These are phyloP conservation scores for Exophiala viscosa DNA, from an alignment of 2,329 filamentous ascomycete genomes.

Conservation along the genomic window DNA sequence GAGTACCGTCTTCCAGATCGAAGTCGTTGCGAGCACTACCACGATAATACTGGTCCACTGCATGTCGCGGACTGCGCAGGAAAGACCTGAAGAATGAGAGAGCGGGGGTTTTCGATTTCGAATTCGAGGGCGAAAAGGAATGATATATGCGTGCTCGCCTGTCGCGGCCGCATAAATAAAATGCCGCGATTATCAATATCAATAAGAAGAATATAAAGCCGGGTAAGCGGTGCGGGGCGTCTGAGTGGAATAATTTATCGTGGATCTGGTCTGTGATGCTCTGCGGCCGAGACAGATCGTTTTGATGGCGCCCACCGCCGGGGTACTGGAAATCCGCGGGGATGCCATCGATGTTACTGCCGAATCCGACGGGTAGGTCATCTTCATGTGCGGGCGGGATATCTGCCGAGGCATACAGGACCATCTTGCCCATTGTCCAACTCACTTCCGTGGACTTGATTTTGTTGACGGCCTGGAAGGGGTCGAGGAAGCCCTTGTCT, in stretches of 20 bases:
- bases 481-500: conserved; percentile 70
- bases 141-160: conserved; percentile 61
- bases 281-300: conserved; percentile 31
- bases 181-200: conserved; percentile 64
- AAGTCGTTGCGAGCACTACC: conserved; percentile 85
- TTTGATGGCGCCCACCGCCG: conserved; percentile 30
- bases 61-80: conserved; percentile 35
- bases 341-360: conserved; percentile 69
- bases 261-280: conserved; percentile 54
- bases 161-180: conserved; percentile 75
- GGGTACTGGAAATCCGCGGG: conserved; percentile 82
- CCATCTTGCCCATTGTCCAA: conserved; percentile 96
- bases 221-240: conserved; percentile 65
- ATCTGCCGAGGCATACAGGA: conserved; percentile 89
- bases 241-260: conserved; percentile 60
- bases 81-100: conserved; percentile 36
- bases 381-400: conserved; percentile 59
- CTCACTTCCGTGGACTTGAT: conserved; percentile 88
- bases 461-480: conserved; percentile 90
- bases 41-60: no score
- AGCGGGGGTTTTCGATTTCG: conserved; percentile 26
- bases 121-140: conserved; percentile 46
- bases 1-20: conserved; percentile 68
- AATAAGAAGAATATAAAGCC: conserved; percentile 74
- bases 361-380: conserved; percentile 81